Base-by-base conservation (phyloP, 2,329 filamentous ascomycete species). In the Trichoderma aggressivum region DNA sequence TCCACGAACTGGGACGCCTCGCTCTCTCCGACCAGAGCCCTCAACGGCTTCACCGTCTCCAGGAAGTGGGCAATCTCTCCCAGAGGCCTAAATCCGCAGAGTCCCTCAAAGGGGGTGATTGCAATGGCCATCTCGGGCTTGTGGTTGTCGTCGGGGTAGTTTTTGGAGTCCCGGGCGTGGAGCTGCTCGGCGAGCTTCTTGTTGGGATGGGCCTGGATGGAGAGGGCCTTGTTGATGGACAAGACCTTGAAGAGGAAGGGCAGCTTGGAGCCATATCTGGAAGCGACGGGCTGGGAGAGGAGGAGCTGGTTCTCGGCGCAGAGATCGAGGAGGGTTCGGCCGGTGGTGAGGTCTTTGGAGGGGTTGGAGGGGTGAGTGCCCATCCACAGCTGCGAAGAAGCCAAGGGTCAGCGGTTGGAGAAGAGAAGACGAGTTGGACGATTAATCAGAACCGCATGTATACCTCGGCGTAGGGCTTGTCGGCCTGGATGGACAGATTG, bases 91-190 rank as follows among this genome's bases (percentile, higher is more conserved):
- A 99, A 99, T 39, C 96, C 96, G 78, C 96, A 99, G 39, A 99
- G 88, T 0, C 96, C 96, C 80, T 98, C 95, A 75, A 99, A 99
- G 0, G 94, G 91, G 1, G 96, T 98, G 77, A 99, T 91, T 73
- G 96, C 96, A 81, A 99, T 97, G 73, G 96, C 94, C 96, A 99
- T 99, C 83, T 99, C 96, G 39, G 96, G 96, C 84, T 99, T 99
- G 86, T 99, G 96, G 84, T 99, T 99, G 85, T 98, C 95, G 85
- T 99, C 94, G 71, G 95, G 96, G 80, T 99, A 99, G 85, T 99
- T 97, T 83, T 93, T 93, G 62, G 94, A 88, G 79, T 99, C 95
- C 74, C 87, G 90, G 50, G 90, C 88, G 81, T 98, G 96, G 34
- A 99, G 86, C 79, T 94, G 85, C 83, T 97, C 95, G 65, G 96